phyloP scores from a whole-genome alignment of 257 asterid species.

The Cinchona pubescens region DNA sequence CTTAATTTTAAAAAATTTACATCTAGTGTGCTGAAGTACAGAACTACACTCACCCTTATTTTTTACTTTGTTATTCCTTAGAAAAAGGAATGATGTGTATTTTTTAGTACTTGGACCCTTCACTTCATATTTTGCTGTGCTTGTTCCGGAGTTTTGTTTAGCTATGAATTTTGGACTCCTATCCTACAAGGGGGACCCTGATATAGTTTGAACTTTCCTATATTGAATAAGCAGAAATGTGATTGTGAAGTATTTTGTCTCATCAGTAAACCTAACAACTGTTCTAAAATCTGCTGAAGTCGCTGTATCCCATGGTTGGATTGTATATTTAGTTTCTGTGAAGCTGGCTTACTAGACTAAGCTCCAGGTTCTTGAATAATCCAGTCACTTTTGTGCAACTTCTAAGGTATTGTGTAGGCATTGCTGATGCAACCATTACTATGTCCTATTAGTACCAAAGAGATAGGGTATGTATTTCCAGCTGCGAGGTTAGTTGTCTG shows the following conservation, averaged over 20 bases:
- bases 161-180: not conserved
- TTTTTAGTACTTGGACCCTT: slow-evolving; percentile 48
- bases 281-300: not conserved
- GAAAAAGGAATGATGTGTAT: no score
- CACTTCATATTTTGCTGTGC: not conserved
- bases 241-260: not conserved
- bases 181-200: not conserved
- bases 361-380: not conserved
- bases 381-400: not conserved
- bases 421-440: not conserved
- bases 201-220: not conserved
- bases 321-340: not conserved
- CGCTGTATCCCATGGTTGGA: not conserved
- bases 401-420: not conserved
- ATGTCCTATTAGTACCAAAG: not conserved
- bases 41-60: no score
- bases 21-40: no score
- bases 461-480: not conserved
- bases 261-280: not conserved
- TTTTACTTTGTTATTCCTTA: no score
- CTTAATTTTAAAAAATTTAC: no score
- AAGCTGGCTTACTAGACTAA: slow-evolving; percentile 5
- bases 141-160: no score
- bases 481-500: not conserved
- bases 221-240: not conserved